A percentile compares a stretch with the other conserved stretches of the same genome.
These are phyloP conservation scores for Lecanicillium sp. DNA, from an alignment of 2,329 filamentous ascomycete species.

Conservation along the genomic window DNA sequence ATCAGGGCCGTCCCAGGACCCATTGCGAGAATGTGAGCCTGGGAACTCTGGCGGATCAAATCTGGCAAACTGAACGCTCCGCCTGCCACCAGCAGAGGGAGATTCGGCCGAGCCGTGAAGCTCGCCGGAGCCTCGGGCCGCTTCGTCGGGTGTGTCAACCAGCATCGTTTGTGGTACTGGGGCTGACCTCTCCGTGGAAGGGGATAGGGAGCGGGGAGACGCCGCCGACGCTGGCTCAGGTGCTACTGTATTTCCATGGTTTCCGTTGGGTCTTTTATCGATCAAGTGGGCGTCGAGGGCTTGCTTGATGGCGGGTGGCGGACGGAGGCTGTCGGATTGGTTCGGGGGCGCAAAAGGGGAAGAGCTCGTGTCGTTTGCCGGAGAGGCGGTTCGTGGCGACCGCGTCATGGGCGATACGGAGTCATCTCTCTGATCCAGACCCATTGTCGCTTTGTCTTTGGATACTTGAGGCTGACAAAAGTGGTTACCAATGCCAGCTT, in stretches of 20 bases:
- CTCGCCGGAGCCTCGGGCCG: conserved; percentile 1
- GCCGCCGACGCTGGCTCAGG: too few relatives aligned
- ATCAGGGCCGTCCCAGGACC: conserved; percentile 61
- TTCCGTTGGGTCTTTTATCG: too few relatives aligned
- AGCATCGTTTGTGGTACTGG: too few relatives aligned
- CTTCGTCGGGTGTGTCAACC: background rate
- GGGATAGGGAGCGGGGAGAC: too few relatives aligned
- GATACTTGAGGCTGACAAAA: too few relatives aligned
- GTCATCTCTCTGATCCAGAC: conserved; percentile 11
- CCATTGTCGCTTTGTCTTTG: too few relatives aligned
- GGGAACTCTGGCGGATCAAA: conserved; percentile 42
- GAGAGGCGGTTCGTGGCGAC: conserved; percentile 10
- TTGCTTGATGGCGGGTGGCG: conserved; percentile 13
- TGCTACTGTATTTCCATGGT: too few relatives aligned
- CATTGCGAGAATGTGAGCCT: conserved; percentile 47
- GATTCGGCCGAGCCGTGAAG: conserved; percentile 6
- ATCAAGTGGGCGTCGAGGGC: too few relatives aligned
- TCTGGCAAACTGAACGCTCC: conserved; percentile 64
- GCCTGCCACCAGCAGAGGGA: conserved; percentile 13
- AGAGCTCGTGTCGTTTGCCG: conserved; percentile 13
- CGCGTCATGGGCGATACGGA: conserved; percentile 18
- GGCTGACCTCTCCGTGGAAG: too few relatives aligned
- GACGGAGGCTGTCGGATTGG: conserved; percentile 12
- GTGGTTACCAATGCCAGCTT: too few relatives aligned
- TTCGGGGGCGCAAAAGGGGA: conserved; percentile 11